Evolutionary conservation across 176 grass and related monocot species (phyloP).

Genomic region (bread wheat (Triticum aestivum)): DNA sequence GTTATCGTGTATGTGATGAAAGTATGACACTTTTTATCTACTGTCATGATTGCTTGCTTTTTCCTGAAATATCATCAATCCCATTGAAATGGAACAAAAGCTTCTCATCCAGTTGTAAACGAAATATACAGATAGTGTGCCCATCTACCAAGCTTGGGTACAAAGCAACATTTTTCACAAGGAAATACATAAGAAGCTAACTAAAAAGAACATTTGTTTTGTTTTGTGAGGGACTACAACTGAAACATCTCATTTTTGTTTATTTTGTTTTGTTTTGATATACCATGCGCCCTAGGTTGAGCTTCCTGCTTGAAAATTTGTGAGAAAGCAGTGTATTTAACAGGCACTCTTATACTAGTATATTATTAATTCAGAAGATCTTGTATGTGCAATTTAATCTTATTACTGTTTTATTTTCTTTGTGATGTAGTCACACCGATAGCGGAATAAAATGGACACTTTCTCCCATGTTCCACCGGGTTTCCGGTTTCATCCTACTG

Average conservation of each 20-base stretch:
- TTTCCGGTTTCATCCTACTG: conserved; percentile 93
- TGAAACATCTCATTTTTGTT: no score
- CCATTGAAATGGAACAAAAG: conserved; percentile 26
- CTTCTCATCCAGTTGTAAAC: background rate
- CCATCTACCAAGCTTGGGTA: conserved; percentile 25
- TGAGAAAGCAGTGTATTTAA: background rate
- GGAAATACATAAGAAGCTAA: conserved; percentile 30
- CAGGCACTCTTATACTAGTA: no score
- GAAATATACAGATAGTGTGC: conserved; percentile 32
- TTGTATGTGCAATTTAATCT: background rate
- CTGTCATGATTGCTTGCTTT: conserved; percentile 47
- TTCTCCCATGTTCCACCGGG: conserved; percentile 86
- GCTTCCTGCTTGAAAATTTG: background rate
- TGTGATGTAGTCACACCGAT: background rate
- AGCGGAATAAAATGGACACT: conserved; percentile 48
- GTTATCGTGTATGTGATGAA: conserved; percentile 52
- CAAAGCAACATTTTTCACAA: conserved; percentile 28
- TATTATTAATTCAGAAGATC: no score
- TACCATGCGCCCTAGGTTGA: background rate
- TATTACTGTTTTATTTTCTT: background rate
- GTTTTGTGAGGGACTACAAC: background rate
- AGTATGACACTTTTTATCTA: conserved; percentile 48
- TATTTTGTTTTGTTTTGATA: no score
- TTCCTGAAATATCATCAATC: conserved; percentile 26
- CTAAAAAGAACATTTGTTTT: background rate